Percentiles rank a stretch among this genome's conserved stretches.
These are phyloP conservation scores for Clonostachys rosea DNA, from an alignment of 2,329 filamentous ascomycete species.

Conservation along the genomic window DNA sequence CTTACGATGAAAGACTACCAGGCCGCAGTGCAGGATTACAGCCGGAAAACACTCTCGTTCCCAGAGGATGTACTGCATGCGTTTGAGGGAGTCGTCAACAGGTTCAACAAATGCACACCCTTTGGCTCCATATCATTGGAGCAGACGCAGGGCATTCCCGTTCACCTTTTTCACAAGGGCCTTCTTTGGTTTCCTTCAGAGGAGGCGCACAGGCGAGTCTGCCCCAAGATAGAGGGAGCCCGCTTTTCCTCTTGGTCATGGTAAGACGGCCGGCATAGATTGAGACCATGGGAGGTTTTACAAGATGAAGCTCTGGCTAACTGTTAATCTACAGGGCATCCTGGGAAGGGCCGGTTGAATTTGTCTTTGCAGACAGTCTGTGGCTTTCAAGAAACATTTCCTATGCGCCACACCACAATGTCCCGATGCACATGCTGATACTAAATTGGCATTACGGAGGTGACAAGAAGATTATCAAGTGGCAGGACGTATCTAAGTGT, in stretches of 20 bases:
- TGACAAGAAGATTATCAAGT: background rate
- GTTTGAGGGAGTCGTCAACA: slow-evolving; percentile 5
- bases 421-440: slow-evolving; percentile 4
- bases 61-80: slow-evolving; percentile 4
- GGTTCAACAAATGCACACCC: background rate
- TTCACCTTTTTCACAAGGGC: slow-evolving; percentile 2
- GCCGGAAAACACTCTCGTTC: slow-evolving; percentile 1
- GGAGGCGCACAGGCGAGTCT: background rate
- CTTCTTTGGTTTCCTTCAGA: slow-evolving; percentile 5
- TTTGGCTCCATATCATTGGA: slow-evolving; percentile 1
- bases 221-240: background rate
- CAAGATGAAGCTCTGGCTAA: background rate
- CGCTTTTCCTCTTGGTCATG: slow-evolving; percentile 5
- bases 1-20: slow-evolving; percentile 4
- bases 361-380: slow-evolving; percentile 6
- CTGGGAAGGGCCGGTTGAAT: slow-evolving; percentile 6
- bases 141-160: slow-evolving; percentile 8
- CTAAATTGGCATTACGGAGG: slow-evolving; percentile 4
- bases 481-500: slow-evolving; percentile 1
- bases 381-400: slow-evolving; percentile 8
- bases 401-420: slow-evolving; percentile 3
- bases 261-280: background rate
- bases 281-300: background rate
- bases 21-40: slow-evolving; percentile 4
- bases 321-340: slow-evolving; percentile 2